Evolutionary conservation across 73 alveolate species (phyloP).

Genomic region (Loxodes magnus): DNA sequence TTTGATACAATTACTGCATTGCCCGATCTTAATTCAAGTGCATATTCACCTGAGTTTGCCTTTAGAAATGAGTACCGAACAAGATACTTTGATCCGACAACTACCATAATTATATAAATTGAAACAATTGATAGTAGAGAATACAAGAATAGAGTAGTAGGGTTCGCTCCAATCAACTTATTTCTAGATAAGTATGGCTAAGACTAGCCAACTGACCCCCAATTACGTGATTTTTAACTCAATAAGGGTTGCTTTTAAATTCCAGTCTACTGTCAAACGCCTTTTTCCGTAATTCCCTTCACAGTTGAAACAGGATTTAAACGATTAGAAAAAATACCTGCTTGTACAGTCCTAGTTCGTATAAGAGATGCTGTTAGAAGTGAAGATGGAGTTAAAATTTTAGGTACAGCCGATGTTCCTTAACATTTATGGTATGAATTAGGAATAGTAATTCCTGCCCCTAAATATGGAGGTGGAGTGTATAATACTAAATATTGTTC

Average conservation of each 20-base stretch:
- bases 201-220: constrained; percentile 36
- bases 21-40: constrained; percentile 48
- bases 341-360: constrained; percentile 56
- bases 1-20: constrained; percentile 49
- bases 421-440: constrained; percentile 40
- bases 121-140: constrained; percentile 58
- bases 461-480: constrained; percentile 47
- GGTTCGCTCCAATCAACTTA: constrained; percentile 60
- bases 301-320: constrained; percentile 35
- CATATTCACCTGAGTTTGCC: constrained; percentile 55
- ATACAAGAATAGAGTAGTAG: constrained; percentile 53
- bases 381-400: constrained; percentile 45
- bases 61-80: constrained; percentile 65
- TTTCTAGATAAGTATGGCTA: constrained; percentile 42
- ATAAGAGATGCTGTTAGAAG: constrained; percentile 58
- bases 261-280: constrained; percentile 65
- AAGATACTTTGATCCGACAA: constrained; percentile 62
- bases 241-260: constrained; percentile 54
- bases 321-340: constrained; percentile 55
- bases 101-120: constrained; percentile 42
- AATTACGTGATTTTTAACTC: constrained; percentile 49
- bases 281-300: constrained; percentile 50
- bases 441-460: constrained; percentile 57
- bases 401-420: constrained; percentile 48
- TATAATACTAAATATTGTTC: constrained; percentile 43